These are phyloP conservation scores for Porphyrellus cyaneotinctus DNA, from an alignment of 768 basidiomycete species.

Conservation along the genomic window DNA sequence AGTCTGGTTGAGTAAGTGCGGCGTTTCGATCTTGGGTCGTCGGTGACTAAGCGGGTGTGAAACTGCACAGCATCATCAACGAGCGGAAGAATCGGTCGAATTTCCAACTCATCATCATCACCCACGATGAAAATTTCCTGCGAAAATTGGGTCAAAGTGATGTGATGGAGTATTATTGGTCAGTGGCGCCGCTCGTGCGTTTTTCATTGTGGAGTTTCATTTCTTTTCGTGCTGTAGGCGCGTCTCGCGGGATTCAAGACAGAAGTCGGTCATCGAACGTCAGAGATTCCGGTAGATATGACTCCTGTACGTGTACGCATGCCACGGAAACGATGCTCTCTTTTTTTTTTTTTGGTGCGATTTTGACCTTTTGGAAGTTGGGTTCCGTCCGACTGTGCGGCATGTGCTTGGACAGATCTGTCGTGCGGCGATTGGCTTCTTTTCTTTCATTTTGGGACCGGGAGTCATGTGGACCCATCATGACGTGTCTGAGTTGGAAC, in stretches of 20 bases:
- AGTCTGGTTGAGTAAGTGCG: slow-evolving; percentile 83
- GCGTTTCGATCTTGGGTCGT: not conserved
- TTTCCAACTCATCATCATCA: slow-evolving; percentile 96
- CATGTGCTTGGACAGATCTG: not conserved
- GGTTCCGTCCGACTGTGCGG: slow-evolving; percentile 4
- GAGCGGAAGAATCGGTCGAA: slow-evolving; percentile 86
- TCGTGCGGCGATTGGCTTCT: not conserved
- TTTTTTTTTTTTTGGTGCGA: not conserved
- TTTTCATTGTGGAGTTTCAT: not conserved
- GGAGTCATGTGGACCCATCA: slow-evolving; percentile 5
- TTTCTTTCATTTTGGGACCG: not conserved
- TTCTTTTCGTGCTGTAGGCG: slow-evolving; percentile 53
- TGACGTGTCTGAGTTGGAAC: slow-evolving; percentile 13
- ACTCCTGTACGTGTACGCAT: not conserved
- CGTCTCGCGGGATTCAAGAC: slow-evolving; percentile 63
- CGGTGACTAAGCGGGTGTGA: not conserved
- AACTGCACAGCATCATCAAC: slow-evolving; percentile 74
- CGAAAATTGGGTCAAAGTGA: slow-evolving; percentile 83
- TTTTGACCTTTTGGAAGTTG: not conserved
- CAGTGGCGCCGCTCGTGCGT: not conserved
- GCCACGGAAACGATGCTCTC: not conserved
- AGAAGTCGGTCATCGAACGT: slow-evolving; percentile 75
- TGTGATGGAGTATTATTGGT: slow-evolving; percentile 97
- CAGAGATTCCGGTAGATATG: slow-evolving; percentile 55
- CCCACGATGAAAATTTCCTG: slow-evolving; percentile 95